phyloP scores from a whole-genome alignment of 2,329 filamentous ascomycete species.

The Xylariaceae sp. region DNA sequence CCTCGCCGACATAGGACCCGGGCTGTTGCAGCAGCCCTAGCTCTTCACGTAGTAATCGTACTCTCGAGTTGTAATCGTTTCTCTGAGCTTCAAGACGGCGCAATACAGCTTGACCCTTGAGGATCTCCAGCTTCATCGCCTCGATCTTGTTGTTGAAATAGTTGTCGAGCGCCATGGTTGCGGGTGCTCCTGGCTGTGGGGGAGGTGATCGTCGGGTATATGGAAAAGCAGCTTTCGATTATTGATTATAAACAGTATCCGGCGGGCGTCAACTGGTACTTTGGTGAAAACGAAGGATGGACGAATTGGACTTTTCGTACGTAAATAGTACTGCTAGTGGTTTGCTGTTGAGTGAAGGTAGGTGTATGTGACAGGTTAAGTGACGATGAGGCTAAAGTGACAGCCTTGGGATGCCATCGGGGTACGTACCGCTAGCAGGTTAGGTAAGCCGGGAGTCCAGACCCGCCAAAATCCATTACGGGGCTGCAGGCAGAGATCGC shows the following conservation, averaged over 20 bases:
- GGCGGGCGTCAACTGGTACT: neutral
- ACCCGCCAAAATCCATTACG: neutral
- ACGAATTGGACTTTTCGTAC: neutral
- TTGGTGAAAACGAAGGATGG: neutral
- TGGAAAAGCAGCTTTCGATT: slow-evolving; percentile 1
- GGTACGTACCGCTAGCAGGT: neutral
- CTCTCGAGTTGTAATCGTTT: slow-evolving; percentile 98
- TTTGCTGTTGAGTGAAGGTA: neutral
- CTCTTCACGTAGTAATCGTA: slow-evolving; percentile 90
- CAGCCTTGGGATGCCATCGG: slow-evolving; percentile 15
- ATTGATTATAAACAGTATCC: neutral
- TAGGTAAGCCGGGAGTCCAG: neutral
- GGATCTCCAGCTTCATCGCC: slow-evolving; percentile 99
- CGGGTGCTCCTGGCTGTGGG: slow-evolving; percentile 26
- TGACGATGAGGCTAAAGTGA: slow-evolving; percentile 17
- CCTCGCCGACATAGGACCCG: slow-evolving; percentile 95
- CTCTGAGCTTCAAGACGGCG: slow-evolving; percentile 94
- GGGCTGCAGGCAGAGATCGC: slow-evolving; percentile 24
- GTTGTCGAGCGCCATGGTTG: slow-evolving; percentile 94
- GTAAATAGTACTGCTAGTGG: neutral
- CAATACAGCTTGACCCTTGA: slow-evolving; percentile 93
- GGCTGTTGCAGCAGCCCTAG: slow-evolving; percentile 93
- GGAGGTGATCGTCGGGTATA: slow-evolving; percentile 14
- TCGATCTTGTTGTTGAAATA: slow-evolving; percentile 99
- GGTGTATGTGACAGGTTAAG: neutral